Base-by-base conservation (phyloP, 768 basidiomycete species). In the Podaxis sp. region DNA sequence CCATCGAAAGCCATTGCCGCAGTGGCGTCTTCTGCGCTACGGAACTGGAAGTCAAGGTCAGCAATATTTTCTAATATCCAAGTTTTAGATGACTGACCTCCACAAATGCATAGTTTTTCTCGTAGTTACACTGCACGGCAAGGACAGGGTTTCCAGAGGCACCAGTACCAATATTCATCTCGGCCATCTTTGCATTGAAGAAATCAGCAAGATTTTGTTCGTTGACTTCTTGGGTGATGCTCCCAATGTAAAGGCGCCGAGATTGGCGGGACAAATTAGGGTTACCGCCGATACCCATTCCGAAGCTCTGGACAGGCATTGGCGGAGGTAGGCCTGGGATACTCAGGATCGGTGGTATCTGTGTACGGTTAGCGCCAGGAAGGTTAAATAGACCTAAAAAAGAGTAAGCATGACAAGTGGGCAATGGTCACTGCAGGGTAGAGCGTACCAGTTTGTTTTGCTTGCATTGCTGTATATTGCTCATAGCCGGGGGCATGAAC, bases 61-160 rank as follows among this genome's bases (percentile, higher is more conserved):
- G 65, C 42, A 28, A 67, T 16, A 37, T 44, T 42, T 59, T 36
- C 35, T 23, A 58, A 3, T 5, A 1, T 40, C 23, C 28, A 51
- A 50, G 51, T 18, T 11, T 21, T 36, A n/a, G 27, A 5, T 35
- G 10, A 46, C 57, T 51, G 23, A 96, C 96, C 81, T 99, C 97
- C 55, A 98, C 91, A 71, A 98, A 99, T 1, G 97, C 97, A 70
- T 98, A 99, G 67, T 93, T 95, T 81, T 98, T 99, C 74, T 98
- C 97, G 68, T 95, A 95, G 70, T 98, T 98, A 77, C 97, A 91
- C 69, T 96, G 94, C 4, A 97, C 94, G 18, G 90, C 90, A 35
- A 95, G 82, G 35, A 98, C 93, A 9, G 96, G 93, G 64, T 94
- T 93, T 21, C 93, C 94, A 23, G 91, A 85, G 18, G 82, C 85